A percentile compares a stretch with the other conserved stretches of the same genome.
These are phyloP conservation scores for Endocalyx cinctus DNA, from an alignment of 2,329 filamentous ascomycete species.

Conservation along the genomic window DNA sequence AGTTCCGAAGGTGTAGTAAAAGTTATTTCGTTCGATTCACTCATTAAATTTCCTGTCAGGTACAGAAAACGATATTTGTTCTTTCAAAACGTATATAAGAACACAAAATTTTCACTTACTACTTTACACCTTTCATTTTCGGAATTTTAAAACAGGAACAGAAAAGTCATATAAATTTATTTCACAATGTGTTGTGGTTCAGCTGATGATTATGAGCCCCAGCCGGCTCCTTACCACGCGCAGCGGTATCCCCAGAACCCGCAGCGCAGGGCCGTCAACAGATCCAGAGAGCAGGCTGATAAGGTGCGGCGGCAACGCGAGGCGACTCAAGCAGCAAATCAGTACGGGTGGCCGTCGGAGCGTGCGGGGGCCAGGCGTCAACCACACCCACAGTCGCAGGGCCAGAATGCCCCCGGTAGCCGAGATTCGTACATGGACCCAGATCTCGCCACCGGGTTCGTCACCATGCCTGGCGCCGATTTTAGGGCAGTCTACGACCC, in stretches of 20 bases:
- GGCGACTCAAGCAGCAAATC: slow-evolving; percentile 12
- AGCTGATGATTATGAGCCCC: slow-evolving; percentile 8
- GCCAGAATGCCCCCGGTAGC: slow-evolving; percentile 1
- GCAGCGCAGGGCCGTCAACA: slow-evolving; percentile 1
- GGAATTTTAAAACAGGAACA: background rate
- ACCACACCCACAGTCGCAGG: background rate
- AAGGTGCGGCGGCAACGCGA: slow-evolving; percentile 9
- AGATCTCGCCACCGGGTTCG: slow-evolving; percentile 6
- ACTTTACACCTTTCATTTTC: background rate
- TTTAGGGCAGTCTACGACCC: slow-evolving; percentile 13
- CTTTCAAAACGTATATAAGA: background rate
- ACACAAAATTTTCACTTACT: background rate
- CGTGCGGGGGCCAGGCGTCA: background rate
- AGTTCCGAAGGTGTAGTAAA: too few relatives aligned
- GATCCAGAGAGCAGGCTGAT: slow-evolving; percentile 4
- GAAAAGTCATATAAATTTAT: slow-evolving; percentile 1
- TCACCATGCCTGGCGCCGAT: slow-evolving; percentile 15
- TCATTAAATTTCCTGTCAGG: background rate
- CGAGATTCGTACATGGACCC: slow-evolving; percentile 20
- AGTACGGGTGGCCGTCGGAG: slow-evolving; percentile 15
- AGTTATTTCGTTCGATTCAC: too few relatives aligned
- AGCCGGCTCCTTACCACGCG: slow-evolving; percentile 1
- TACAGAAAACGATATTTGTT: background rate
- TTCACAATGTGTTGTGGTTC: slow-evolving; percentile 12
- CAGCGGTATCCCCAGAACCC: background rate